Evolutionary conservation across 768 basidiomycete species (phyloP).

Genomic region (Pisolithus orientalis): DNA sequence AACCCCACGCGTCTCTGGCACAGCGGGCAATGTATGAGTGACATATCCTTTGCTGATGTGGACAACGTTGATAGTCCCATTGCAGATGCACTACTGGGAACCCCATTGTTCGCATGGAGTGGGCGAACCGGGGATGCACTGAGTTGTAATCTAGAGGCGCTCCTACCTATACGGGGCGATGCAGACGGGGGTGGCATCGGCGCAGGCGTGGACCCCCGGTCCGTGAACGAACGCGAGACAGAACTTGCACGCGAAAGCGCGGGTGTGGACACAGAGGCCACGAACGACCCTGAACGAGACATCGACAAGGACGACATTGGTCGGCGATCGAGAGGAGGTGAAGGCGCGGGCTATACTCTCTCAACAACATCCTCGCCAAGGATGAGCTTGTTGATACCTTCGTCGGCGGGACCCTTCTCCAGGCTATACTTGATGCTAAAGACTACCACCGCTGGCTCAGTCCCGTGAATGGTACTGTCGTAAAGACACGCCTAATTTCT

Average conservation of each 20-base stretch:
- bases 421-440: conserved; percentile 49
- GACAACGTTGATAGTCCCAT: conserved; percentile 10
- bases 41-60: conserved; percentile 33
- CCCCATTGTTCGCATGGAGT: conserved; percentile 4
- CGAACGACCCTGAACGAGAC: conserved; percentile 21
- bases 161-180: conserved; percentile 13
- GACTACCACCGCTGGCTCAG: conserved; percentile 27
- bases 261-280: conserved; percentile 26
- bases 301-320: conserved; percentile 14
- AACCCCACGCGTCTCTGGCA: conserved; percentile 78
- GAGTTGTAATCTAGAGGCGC: conserved; percentile 10
- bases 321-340: conserved; percentile 9
- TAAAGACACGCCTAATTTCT: conserved; percentile 36
- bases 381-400: conserved; percentile 37
- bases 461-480: conserved; percentile 44
- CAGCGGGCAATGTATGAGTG: conserved; percentile 57
- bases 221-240: conserved; percentile 17
- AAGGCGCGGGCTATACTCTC: conserved; percentile 45
- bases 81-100: background rate
- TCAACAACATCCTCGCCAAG: conserved; percentile 45
- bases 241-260: conserved; percentile 28
- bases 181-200: conserved; percentile 6
- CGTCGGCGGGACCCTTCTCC: conserved; percentile 46
- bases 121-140: conserved; percentile 10
- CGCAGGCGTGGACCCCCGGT: conserved; percentile 14